These are phyloP conservation scores for Cyclotella sp. DNA, from an alignment of 108 stramenopile species.

Conservation along the genomic window DNA sequence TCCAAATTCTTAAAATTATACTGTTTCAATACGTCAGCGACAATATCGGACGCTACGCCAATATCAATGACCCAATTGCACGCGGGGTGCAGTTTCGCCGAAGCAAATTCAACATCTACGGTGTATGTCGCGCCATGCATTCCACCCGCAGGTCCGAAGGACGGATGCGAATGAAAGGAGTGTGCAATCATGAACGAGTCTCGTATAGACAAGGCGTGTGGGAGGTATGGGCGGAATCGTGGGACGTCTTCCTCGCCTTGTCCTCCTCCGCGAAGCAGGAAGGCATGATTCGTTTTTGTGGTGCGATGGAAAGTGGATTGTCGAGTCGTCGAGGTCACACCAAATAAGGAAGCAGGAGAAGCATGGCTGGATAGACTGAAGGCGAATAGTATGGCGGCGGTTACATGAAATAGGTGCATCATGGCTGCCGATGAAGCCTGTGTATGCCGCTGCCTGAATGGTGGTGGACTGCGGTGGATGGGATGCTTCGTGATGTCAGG, in stretches of 20 bases:
- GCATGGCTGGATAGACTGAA: background rate
- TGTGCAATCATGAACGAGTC: slow-evolving; percentile 97
- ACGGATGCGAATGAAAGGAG: slow-evolving; percentile 81
- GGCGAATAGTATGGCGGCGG: background rate
- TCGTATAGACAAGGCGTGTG: slow-evolving; percentile 83
- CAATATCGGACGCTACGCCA: slow-evolving; percentile 82
- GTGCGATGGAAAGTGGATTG: background rate
- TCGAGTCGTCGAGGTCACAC: slow-evolving; percentile 8
- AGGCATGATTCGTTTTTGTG: background rate
- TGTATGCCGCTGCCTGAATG: too few relatives aligned
- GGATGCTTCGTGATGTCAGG: too few relatives aligned
- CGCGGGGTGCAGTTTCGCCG: slow-evolving; percentile 59
- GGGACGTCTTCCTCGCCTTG: background rate
- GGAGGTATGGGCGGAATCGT: slow-evolving; percentile 53
- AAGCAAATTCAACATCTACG: slow-evolving; percentile 89
- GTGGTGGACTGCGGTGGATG: too few relatives aligned
- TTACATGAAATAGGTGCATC: background rate
- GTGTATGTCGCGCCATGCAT: slow-evolving; percentile 96
- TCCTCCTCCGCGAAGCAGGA: slow-evolving; percentile 25
- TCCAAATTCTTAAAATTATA: slow-evolving; percentile 94
- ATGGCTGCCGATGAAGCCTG: background rate
- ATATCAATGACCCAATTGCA: slow-evolving; percentile 96
- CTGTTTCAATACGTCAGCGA: slow-evolving; percentile 70
- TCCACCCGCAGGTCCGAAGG: slow-evolving; percentile 93
- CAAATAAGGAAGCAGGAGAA: slow-evolving; percentile 27